Conservation (phyloP, 1,139 yeast species). For the Taphrina pruni region DNA sequence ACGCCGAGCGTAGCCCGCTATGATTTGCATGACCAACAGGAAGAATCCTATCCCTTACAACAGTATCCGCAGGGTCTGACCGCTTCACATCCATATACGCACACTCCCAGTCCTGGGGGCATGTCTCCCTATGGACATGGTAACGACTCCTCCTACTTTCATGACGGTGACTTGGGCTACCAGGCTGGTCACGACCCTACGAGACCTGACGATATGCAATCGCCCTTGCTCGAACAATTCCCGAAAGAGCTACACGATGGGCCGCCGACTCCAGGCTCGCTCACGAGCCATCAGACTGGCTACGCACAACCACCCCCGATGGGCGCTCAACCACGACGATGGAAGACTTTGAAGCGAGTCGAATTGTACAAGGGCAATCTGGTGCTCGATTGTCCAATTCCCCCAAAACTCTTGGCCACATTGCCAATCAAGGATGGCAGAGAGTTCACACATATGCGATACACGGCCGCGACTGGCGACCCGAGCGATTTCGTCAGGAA, state of each 20-base stretch:
- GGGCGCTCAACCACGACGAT: slow-evolving; percentile 50
- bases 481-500: slow-evolving; percentile 66
- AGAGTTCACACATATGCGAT: slow-evolving; percentile 78
- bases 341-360: slow-evolving; percentile 59
- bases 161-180: slow-evolving; percentile 28
- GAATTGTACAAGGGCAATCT: slow-evolving; percentile 71
- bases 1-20: slow-evolving; percentile 14
- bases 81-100: slow-evolving; percentile 23
- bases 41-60: slow-evolving; percentile 37
- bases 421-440: slow-evolving; percentile 63
- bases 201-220: slow-evolving; percentile 24
- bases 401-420: slow-evolving; percentile 63
- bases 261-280: slow-evolving; percentile 20
- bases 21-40: slow-evolving; percentile 7
- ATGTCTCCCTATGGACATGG: slow-evolving; percentile 31
- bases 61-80: slow-evolving; percentile 26
- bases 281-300: background rate
- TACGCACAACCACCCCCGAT: slow-evolving; percentile 23
- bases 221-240: slow-evolving; percentile 28
- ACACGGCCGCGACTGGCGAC: slow-evolving; percentile 82
- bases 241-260: slow-evolving; percentile 27
- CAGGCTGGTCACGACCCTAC: slow-evolving; percentile 4
- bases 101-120: slow-evolving; percentile 34
- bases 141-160: slow-evolving; percentile 27
- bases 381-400: slow-evolving; percentile 80